These are phyloP conservation scores for Annulohypoxylon stygium DNA, from an alignment of 495 filamentous ascomycete genomes.

Conservation along the genomic window DNA sequence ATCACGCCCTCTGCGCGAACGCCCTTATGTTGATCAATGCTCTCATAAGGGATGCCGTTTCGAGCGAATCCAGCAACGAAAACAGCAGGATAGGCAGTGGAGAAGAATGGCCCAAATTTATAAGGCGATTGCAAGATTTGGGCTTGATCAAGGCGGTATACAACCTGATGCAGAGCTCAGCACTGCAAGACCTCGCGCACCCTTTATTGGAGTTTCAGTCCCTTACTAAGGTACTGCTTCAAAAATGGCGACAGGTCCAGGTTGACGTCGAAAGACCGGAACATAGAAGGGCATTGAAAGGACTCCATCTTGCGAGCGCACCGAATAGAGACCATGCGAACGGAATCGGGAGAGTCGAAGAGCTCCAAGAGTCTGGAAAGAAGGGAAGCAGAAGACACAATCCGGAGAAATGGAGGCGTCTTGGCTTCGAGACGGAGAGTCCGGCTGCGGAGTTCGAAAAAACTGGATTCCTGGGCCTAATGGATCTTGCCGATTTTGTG, in stretches of 20 bases:
- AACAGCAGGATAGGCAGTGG: conserved; percentile 54
- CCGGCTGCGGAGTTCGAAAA: conserved; percentile 87
- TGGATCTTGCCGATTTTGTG: conserved; percentile 96
- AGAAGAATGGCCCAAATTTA: conserved; percentile 94
- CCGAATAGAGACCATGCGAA: conserved; percentile 66
- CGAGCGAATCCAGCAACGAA: conserved; percentile 68
- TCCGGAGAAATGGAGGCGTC: conserved; percentile 91
- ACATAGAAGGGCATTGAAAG: conserved; percentile 87
- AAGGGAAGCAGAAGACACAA: conserved; percentile 77
- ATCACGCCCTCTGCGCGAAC: conserved; percentile 97
- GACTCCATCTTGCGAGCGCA: conserved; percentile 84
- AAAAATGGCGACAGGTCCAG: conserved; percentile 89
- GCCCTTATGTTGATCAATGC: conserved; percentile 95
- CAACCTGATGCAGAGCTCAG: conserved; percentile 90
- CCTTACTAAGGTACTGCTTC: conserved; percentile 87
- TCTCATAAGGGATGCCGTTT: conserved; percentile 91
- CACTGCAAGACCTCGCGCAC: conserved; percentile 92
- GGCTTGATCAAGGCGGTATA: conserved; percentile 94
- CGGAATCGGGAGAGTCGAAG: conserved; percentile 49
- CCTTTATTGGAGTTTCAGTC: conserved; percentile 95
- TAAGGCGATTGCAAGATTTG: conserved; percentile 91
- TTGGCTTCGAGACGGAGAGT: conserved; percentile 93
- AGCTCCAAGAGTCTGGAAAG: conserved; percentile 54
- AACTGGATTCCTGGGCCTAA: conserved; percentile 93
- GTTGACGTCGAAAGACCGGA: conserved; percentile 90